Conservation (phyloP, 441 rosid species). For the Gossypium trilobum region DNA sequence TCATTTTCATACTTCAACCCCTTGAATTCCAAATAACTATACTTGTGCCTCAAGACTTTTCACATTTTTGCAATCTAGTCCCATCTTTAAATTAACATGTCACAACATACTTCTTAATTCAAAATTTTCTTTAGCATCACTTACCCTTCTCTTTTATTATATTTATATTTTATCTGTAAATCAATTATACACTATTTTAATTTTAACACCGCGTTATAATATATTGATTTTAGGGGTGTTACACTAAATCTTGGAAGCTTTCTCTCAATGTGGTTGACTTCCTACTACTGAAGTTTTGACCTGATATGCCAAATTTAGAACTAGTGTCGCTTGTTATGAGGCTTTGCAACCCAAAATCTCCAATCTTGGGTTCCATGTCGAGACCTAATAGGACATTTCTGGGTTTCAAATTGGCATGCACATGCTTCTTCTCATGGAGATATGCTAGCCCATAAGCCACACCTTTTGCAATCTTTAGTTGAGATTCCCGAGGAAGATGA, state of each 20-base stretch:
- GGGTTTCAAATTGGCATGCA: slow-evolving; percentile 75
- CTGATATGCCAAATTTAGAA: slow-evolving; percentile 45
- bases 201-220: too few species aligned
- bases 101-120: too few species aligned
- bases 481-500: slow-evolving; percentile 67
- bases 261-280: slow-evolving; percentile 62
- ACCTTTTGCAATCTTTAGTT: slow-evolving; percentile 68
- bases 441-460: slow-evolving; percentile 68
- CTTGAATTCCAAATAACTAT: too few species aligned
- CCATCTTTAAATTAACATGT: too few species aligned
- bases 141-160: too few species aligned
- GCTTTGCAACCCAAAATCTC: slow-evolving; percentile 75
- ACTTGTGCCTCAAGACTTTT: too few species aligned
- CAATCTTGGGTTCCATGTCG: slow-evolving; percentile 66
- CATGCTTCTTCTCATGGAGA: slow-evolving; percentile 80
- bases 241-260: slow-evolving; percentile 29
- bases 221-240: too few species aligned
- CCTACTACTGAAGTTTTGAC: slow-evolving; percentile 67
- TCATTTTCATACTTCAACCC: too few species aligned
- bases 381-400: slow-evolving; percentile 55
- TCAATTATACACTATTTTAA: too few species aligned
- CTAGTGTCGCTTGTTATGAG: slow-evolving; percentile 54
- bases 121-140: too few species aligned
- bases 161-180: too few species aligned
- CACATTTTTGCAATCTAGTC: too few species aligned